Conservation (phyloP, 2,329 filamentous ascomycete genomes). For the Colletotrichum aenigma region DNA sequence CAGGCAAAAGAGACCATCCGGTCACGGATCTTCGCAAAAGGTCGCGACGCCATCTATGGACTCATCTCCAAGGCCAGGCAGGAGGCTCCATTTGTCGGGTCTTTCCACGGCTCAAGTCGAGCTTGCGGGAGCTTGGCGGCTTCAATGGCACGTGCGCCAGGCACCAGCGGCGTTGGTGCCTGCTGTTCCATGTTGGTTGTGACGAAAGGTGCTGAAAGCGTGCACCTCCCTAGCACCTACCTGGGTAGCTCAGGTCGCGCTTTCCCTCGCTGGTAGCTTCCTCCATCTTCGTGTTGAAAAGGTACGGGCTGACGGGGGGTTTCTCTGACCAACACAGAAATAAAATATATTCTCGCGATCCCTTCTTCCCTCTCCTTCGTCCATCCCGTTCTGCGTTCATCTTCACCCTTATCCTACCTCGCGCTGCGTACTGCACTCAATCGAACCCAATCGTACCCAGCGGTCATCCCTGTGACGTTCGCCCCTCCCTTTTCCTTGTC, state of each 20-base stretch:
- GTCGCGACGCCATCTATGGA: not conserved
- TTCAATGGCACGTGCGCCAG: conserved; percentile 16
- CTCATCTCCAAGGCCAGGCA: not conserved
- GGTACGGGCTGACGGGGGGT: not conserved
- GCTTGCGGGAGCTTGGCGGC: not conserved
- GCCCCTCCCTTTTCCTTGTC: not conserved
- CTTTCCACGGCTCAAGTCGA: conserved; percentile 8
- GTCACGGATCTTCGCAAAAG: not conserved
- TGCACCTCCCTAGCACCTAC: not conserved
- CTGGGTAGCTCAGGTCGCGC: not conserved
- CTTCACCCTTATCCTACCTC: not conserved
- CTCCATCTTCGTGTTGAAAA: not conserved
- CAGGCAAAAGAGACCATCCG: not conserved
- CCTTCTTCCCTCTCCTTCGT: not conserved
- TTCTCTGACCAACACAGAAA: not conserved
- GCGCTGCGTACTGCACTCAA: not conserved
- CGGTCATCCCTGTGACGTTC: not conserved
- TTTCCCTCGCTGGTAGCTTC: not conserved
- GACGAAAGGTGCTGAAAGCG: not conserved
- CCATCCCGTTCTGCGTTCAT: not conserved
- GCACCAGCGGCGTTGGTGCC: conserved; percentile 18
- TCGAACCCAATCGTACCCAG: not conserved
- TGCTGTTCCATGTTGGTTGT: conserved; percentile 4
- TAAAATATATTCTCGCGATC: not conserved
- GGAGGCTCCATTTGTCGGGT: not conserved